Percentiles rank a stretch among this genome's conserved stretches.
Conservation (phyloP, 768 basidiomycete genomes). For the Lentinula raphanica region DNA sequence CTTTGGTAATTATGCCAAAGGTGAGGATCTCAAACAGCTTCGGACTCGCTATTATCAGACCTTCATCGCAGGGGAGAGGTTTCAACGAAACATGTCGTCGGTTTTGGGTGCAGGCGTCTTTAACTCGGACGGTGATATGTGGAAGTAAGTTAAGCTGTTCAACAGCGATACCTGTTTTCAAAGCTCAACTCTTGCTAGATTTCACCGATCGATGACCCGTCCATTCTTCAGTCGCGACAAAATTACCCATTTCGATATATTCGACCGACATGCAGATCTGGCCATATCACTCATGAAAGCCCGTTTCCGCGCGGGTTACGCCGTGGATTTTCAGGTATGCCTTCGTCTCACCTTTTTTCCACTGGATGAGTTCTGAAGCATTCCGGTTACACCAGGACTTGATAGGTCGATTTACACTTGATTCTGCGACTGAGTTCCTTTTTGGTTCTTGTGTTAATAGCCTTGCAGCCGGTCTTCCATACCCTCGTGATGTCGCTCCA, state of each 20-base stretch:
- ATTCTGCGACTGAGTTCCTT: conserved; percentile 62
- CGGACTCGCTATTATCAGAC: background rate
- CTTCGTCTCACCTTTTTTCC: background rate
- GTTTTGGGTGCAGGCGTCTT: conserved; percentile 64
- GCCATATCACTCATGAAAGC: conserved; percentile 40
- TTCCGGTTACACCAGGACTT: conserved; percentile 35
- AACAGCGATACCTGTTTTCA: background rate
- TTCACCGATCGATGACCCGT: conserved; percentile 60
- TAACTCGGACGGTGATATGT: conserved; percentile 61
- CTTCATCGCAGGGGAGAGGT: conserved; percentile 31
- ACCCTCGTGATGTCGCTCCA: conserved; percentile 36
- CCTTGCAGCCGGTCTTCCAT: conserved; percentile 46
- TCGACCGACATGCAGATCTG: conserved; percentile 48
- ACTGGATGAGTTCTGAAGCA: background rate
- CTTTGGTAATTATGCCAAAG: conserved; percentile 57
- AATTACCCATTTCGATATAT: conserved; percentile 56
- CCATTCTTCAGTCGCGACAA: conserved; percentile 60
- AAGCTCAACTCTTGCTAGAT: conserved; percentile 25
- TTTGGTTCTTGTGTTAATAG: conserved; percentile 55
- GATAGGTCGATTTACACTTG: conserved; percentile 59
- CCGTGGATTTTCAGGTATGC: conserved; percentile 55
- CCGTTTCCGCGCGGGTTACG: conserved; percentile 42
- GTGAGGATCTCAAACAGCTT: conserved; percentile 21
- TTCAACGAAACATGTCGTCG: conserved; percentile 37
- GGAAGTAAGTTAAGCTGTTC: conserved; percentile 28